Base-by-base conservation (phyloP, 495 filamentous ascomycete genomes). In the Penicillium pulvis region DNA sequence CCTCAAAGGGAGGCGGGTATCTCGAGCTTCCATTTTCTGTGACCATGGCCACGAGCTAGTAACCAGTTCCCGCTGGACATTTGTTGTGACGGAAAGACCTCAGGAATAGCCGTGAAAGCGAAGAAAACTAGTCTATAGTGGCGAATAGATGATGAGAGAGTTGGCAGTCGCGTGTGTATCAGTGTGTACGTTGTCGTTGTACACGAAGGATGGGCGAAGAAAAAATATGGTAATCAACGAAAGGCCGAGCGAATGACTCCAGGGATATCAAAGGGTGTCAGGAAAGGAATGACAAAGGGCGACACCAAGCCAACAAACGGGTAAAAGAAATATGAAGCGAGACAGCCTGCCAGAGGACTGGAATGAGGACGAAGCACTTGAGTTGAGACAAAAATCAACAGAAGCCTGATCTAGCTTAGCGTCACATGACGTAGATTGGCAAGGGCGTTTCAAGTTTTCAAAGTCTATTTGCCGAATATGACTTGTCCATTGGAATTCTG, bases 1-100 rank as follows among this genome's bases (percentile, higher is more conserved):
- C 67, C 67, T 60, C 71, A 54, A 62, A 51, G 58, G 65, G 67
- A 65, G 68, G 68, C 62, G 68, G 68, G 66, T 71, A 73, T 63
- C 69, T 76, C 70, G 63, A 57, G 56, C 58, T 68, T 68, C 68
- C 74, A 76, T 74, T 72, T 72, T 70, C 73, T 72, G 75, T 80
- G 77, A 77, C 77, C 77, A 80, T 80, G 74, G 77, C 75, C 77
- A 79, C 77, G 68, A 69, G 53, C 52, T 66, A 63, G 65, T 57
- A 72, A 65, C 66, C 71, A 76, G 72, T 67, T 68, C 74, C 62
- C 66, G 74, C 66, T 76, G 73, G 72, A 78, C 77, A 79, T 79
- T 79, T 69, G 73, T 76, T 69, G 42, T 16, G 43, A 49, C 24
- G 35, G 30, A 58, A 55, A 24, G 55, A 42, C 56, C 53, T 30